A percentile compares a stretch with the other conserved stretches of the same genome.
These are phyloP conservation scores for Aspergillus puulaauensis DNA, from an alignment of 2,329 filamentous ascomycete species.

Conservation along the genomic window DNA sequence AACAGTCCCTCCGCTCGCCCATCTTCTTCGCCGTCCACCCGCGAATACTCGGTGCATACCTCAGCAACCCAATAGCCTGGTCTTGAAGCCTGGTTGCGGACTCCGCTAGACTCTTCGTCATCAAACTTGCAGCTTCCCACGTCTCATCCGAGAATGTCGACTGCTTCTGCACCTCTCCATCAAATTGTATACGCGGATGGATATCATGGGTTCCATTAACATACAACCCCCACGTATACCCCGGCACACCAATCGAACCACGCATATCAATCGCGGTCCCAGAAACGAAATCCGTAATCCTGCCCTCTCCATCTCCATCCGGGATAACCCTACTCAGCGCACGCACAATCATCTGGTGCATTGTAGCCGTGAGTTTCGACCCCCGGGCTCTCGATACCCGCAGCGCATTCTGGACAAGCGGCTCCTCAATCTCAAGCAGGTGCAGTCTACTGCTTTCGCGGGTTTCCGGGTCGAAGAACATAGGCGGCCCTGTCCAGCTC, in stretches of 20 bases:
- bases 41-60: conserved; percentile 42
- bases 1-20: conserved; percentile 38
- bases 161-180: neutral
- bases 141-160: conserved; percentile 2
- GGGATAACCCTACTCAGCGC: conserved; percentile 35
- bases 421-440: conserved; percentile 31
- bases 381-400: conserved; percentile 30
- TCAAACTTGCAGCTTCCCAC: conserved; percentile 36
- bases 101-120: conserved; percentile 34
- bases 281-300: conserved; percentile 37
- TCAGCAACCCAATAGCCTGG: conserved; percentile 45
- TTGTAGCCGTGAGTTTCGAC: conserved; percentile 43
- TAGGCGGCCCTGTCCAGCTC: conserved; percentile 35
- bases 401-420: conserved; percentile 29
- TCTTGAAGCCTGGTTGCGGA: conserved; percentile 33
- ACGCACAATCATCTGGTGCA: conserved; percentile 43
- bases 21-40: conserved; percentile 43
- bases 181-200: conserved; percentile 14
- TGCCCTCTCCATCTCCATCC: neutral
- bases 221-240: conserved; percentile 40
- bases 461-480: conserved; percentile 25
- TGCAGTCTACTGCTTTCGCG: conserved; percentile 30
- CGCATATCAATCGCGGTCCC: conserved; percentile 46
- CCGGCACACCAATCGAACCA: conserved; percentile 27
- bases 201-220: conserved; percentile 29